Evolutionary conservation across 1,139 yeast species (phyloP), one percentile per base, ranked within the genome.

Genomic region (Suhomyces kunorum): DNA sequence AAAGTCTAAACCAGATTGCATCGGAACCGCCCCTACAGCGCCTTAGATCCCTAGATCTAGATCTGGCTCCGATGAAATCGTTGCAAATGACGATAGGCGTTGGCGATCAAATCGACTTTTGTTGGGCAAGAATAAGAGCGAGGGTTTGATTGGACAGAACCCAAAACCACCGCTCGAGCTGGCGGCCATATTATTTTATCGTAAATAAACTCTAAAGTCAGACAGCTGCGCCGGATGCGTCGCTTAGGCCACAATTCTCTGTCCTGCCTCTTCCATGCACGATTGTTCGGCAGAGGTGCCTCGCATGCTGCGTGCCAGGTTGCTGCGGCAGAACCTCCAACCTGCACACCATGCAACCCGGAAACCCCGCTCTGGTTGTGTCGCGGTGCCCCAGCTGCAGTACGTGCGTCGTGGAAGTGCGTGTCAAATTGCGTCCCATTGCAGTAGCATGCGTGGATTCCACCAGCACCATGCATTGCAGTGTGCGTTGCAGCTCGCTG

Each of bases 161-260:
- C 15, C 9, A 5, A 17, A 15, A 11, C 11, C 24, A 4, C 24
- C 24, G 24, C 5, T 9, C 11, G 8, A n/a, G 24, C n/a, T n/a
- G 11, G 3, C 5, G n/a, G 15, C 19, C 13, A 13, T 18, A n/a
- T 17, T 28, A 28, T 28, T 28, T 28, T 16, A 15, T n/a, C 31
- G 31, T 28, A 17, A 28, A 20, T 20, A 28, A 28, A 28, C 12
- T 17, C 30, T 17, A 28, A 28, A 17, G 31, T 17, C 17, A 28
- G 31, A 28, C 31, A 28, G 20, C 22, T 13, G 8, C 12, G 13
- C 18, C 7, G 9, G 20, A 18, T 18, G 19, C 8, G 13, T 28
- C 31, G 31, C 31, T 28, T 28, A 28, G 14, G 9, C 14, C 16
- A 28, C 13, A 17, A 20, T 17, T 28, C 14, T 19, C 19, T 17